Evolutionary conservation across 352 stramenopile species (phyloP).

Genomic region (Aphanomyces cochlioides): DNA sequence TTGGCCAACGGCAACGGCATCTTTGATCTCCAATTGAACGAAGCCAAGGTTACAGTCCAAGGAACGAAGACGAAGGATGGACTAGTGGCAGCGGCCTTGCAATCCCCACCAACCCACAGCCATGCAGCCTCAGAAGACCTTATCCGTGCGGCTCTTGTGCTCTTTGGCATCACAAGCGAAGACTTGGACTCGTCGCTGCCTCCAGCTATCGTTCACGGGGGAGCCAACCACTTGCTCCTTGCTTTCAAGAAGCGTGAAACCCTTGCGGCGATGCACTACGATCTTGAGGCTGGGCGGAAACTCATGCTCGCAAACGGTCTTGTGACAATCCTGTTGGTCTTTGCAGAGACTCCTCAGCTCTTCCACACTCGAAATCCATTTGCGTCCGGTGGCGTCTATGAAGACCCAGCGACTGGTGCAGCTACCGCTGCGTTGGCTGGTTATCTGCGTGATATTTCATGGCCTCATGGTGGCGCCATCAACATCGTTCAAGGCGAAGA

Average conservation of each 20-base stretch:
- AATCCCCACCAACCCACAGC: conserved; percentile 13
- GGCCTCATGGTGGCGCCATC: conserved; percentile 6
- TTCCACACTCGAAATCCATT: conserved; percentile 18
- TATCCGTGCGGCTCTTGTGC: background rate
- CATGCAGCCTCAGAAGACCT: background rate
- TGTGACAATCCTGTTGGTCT: conserved; percentile 8
- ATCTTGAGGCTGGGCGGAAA: background rate
- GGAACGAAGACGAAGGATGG: background rate
- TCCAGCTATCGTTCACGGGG: background rate
- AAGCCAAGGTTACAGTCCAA: conserved; percentile 1
- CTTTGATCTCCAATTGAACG: background rate
- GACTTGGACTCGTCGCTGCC: conserved; percentile 1
- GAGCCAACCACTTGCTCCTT: conserved; percentile 2
- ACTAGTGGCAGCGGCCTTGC: background rate
- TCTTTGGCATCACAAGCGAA: background rate
- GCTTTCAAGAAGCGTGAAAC: background rate
- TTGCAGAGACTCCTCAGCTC: background rate
- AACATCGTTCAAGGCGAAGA: conserved; percentile 12
- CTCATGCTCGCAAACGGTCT: background rate
- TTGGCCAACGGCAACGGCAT: background rate
- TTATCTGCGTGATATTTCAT: background rate
- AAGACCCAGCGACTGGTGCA: conserved; percentile 14
- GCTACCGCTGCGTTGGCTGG: conserved; percentile 3
- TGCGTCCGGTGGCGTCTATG: conserved; percentile 19
- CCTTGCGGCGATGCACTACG: conserved; percentile 14